Percentiles rank a stretch among this genome's conserved stretches.
These are phyloP conservation scores for Phellinidium pouzarii DNA, from an alignment of 1,284 basidiomycete genomes.

Conservation along the genomic window DNA sequence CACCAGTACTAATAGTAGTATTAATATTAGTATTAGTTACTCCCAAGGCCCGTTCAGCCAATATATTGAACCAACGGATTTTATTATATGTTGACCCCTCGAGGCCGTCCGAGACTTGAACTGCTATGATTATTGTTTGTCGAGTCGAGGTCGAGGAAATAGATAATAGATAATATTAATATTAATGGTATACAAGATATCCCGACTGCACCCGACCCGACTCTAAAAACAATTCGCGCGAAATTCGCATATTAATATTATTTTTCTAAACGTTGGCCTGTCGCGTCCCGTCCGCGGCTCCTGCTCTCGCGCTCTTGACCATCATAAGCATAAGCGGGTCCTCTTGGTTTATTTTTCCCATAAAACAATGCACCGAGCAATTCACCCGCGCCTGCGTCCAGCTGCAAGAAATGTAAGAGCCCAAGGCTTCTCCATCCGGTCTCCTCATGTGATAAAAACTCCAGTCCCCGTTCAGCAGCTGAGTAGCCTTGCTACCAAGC, in stretches of 20 bases:
- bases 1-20: no score
- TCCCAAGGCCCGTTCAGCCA: no score
- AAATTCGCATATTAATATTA: not conserved
- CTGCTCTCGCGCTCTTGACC: not conserved
- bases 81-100: no score
- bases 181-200: no score
- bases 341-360: not conserved
- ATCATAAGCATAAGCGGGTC: not conserved
- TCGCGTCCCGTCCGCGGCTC: not conserved
- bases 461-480: conserved; percentile 15
- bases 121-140: no score
- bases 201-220: not conserved
- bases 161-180: no score
- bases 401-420: conserved; percentile 1
- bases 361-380: conserved; percentile 5
- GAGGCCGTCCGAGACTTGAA: no score
- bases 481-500: conserved; percentile 21
- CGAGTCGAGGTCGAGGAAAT: no score
- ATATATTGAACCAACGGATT: no score
- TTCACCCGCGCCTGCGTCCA: conserved; percentile 3
- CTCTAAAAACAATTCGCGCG: no score
- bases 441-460: conserved; percentile 32
- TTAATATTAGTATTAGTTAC: no score
- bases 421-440: not conserved
- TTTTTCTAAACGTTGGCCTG: not conserved